These are phyloP conservation scores for Pulveroboletus sp. DNA, from an alignment of 1,284 basidiomycete species.

Conservation along the genomic window DNA sequence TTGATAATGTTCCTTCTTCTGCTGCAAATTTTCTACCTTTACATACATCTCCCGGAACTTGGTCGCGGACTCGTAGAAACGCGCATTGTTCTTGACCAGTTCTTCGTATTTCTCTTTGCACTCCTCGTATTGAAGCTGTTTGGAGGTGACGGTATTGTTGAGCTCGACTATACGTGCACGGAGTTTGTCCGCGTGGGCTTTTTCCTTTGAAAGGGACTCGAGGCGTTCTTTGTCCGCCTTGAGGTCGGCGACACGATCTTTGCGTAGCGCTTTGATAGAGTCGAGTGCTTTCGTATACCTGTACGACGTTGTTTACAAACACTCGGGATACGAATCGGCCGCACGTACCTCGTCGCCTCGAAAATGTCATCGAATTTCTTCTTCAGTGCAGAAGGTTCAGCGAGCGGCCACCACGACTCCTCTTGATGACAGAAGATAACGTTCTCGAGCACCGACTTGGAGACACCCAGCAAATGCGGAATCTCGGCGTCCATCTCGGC, in stretches of 20 bases:
- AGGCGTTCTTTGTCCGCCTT: conserved; percentile 93
- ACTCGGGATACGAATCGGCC: neutral
- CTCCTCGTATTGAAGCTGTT: conserved; percentile 76
- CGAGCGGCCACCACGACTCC: conserved; percentile 97
- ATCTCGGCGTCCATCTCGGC: conserved; percentile 97
- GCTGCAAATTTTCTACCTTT: conserved; percentile 68
- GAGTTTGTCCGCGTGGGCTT: conserved; percentile 84
- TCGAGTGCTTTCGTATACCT: conserved; percentile 98
- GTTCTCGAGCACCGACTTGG: conserved; percentile 95
- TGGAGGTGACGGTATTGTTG: conserved; percentile 62
- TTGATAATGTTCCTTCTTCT: conserved; percentile 58
- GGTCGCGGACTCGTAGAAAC: conserved; percentile 81
- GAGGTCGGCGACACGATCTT: conserved; percentile 87
- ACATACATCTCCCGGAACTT: conserved; percentile 85
- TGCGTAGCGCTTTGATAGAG: conserved; percentile 85
- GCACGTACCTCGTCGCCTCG: conserved; percentile 85
- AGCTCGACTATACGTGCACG: conserved; percentile 68
- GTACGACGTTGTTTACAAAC: neutral
- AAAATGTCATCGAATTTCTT: conserved; percentile 99
- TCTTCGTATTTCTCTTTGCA: conserved; percentile 67
- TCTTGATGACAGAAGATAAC: conserved; percentile 99
- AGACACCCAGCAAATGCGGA: conserved; percentile 91
- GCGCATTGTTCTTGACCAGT: conserved; percentile 74
- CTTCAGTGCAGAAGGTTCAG: conserved; percentile 89
- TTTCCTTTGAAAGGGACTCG: conserved; percentile 80